phyloP scores from a whole-genome alignment of 768 basidiomycete genomes.

The Russula abietina region DNA sequence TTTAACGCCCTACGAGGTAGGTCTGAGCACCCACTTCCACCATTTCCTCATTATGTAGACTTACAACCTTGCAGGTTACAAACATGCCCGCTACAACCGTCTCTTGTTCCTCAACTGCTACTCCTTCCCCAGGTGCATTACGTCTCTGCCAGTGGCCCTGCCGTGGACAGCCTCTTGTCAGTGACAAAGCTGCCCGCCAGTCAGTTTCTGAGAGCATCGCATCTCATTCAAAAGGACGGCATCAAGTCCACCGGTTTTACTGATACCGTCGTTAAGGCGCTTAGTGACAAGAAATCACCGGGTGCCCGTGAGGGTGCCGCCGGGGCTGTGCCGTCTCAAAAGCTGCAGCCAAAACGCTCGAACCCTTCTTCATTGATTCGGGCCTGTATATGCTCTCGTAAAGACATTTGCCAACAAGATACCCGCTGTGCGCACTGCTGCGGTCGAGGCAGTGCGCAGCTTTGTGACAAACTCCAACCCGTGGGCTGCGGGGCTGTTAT shows the following conservation, averaged over 20 bases:
- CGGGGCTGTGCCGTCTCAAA: slow-evolving; percentile 60
- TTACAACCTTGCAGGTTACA: slow-evolving; percentile 36
- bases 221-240: slow-evolving; percentile 75
- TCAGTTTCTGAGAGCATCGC: slow-evolving; percentile 65
- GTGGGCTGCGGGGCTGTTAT: slow-evolving; percentile 78
- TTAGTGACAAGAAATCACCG: slow-evolving; percentile 92
- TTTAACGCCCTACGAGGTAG: slow-evolving; percentile 35
- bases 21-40: slow-evolving; percentile 28
- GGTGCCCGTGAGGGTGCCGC: slow-evolving; percentile 88
- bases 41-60: slow-evolving; percentile 10
- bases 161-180: slow-evolving; percentile 68
- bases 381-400: slow-evolving; percentile 81
- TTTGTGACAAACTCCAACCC: slow-evolving; percentile 78
- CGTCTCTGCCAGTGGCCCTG: slow-evolving; percentile 36
- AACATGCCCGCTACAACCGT: slow-evolving; percentile 81
- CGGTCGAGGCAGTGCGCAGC: slow-evolving; percentile 74
- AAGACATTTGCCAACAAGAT: slow-evolving; percentile 95
- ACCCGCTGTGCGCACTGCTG: slow-evolving; percentile 77
- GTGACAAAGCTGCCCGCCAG: slow-evolving; percentile 79
- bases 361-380: slow-evolving; percentile 82
- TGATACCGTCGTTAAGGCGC: slow-evolving; percentile 74
- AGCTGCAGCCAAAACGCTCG: slow-evolving; percentile 66
- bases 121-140: slow-evolving; percentile 62
- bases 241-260: slow-evolving; percentile 64
- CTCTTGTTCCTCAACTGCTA: slow-evolving; percentile 47